Base-by-base conservation (phyloP, 2,329 filamentous ascomycete genomes). In the Metarhizium sp. region DNA sequence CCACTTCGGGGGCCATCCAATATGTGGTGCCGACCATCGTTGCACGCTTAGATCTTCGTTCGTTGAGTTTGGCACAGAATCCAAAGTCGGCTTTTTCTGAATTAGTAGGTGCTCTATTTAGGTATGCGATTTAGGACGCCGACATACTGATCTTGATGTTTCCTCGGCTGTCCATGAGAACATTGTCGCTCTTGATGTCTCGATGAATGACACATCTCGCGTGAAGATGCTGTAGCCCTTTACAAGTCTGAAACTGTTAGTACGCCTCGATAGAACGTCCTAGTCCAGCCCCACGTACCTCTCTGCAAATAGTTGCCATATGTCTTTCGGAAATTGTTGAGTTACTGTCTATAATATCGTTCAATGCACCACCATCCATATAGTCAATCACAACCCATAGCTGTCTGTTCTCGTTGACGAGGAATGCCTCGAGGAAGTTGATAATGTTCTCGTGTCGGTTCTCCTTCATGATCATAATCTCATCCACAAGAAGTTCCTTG, bases 371-470 rank as follows among this genome's bases (percentile, higher is more conserved):
- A 65, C 92, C 92, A 74, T 97, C 92, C 92, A 97, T 97, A 66
- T 91, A 97, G 75, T 97, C 92, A 92, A 97, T 95, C 52, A 97
- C 92, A 16, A 97, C 90, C 92, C 92, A 97, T n/a, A 97, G 80
- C 71, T 97, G 92, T 54, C 88, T 83, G 65, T 88, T 90, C 71
- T 92, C 91, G 70, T 96, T 95, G 66, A 92, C 88, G 67, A 97
- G 75, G 78, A 96, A 97, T 2, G 92, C 92, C 64, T 97, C 92
- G 43, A 97, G 76, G 75, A 95, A 97, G 74, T 97, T 97, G 72
- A 97, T 92, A 75, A 97, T 97, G 72, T 97, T 97, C 57, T 87
- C 86, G 71, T 97, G 92, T 68, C 91, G 88, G 77, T 90, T 95
- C 74, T 97, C 92, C 76, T 96, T 96, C 92, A 97, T 97, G 57